A percentile compares a stretch with the other conserved stretches of the same genome.
Conservation (phyloP, 345 rosid genomes). For the Populus tremula region DNA sequence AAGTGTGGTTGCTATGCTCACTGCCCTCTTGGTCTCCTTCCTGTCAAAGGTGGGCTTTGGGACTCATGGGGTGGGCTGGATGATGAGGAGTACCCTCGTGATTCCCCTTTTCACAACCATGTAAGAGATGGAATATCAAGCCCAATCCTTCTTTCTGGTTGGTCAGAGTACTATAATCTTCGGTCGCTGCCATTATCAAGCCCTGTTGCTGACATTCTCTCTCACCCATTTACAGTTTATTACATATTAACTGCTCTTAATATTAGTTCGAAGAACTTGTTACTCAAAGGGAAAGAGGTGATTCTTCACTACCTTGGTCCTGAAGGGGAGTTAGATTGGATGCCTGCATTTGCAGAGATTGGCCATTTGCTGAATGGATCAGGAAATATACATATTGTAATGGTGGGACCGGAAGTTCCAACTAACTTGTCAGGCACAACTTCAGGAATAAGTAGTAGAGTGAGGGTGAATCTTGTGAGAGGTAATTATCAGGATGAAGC, state of each 20-base stretch:
- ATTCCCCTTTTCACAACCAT: slow-evolving; percentile 39
- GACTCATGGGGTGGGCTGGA: slow-evolving; percentile 57
- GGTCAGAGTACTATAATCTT: slow-evolving; percentile 56
- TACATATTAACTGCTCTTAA: slow-evolving; percentile 48
- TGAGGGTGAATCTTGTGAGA: slow-evolving; percentile 41
- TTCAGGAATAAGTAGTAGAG: slow-evolving; percentile 42
- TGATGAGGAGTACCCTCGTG: slow-evolving; percentile 44
- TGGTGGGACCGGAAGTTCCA: slow-evolving; percentile 51
- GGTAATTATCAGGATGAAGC: slow-evolving; percentile 59
- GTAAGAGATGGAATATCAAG: slow-evolving; percentile 23
- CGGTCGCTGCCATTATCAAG: slow-evolving; percentile 47
- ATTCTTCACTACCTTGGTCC: slow-evolving; percentile 46
- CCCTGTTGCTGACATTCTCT: slow-evolving; percentile 53
- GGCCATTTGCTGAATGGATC: slow-evolving; percentile 42
- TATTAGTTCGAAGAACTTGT: slow-evolving; percentile 42
- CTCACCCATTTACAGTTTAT: slow-evolving; percentile 49
- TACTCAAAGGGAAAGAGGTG: slow-evolving; percentile 46
- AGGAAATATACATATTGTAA: slow-evolving; percentile 40
- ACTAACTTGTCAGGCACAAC: slow-evolving; percentile 41
- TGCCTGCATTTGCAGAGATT: slow-evolving; percentile 45
- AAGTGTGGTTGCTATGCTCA: slow-evolving; percentile 54
- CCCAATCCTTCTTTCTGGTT: slow-evolving; percentile 46
- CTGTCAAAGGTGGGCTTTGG: slow-evolving; percentile 42
- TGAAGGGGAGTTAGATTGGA: slow-evolving; percentile 44
- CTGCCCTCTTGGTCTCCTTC: slow-evolving; percentile 47